Evolutionary conservation across 1,139 yeast genomes (phyloP).

Genomic region (Hansenula anomala): DNA sequence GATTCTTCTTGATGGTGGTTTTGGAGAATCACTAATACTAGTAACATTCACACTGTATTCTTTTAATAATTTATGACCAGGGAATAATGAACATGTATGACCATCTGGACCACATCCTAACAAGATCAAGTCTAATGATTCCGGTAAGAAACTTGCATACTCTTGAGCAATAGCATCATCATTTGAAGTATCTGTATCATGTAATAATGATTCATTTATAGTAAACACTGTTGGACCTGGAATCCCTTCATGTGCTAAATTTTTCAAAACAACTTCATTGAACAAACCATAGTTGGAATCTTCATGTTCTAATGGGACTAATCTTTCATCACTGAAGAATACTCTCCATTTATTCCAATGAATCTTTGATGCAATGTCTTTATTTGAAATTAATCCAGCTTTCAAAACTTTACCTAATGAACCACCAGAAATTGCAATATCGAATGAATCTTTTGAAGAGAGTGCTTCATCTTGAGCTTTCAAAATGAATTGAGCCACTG

Average conservation of each 20-base stretch:
- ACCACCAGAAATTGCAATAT: conserved; percentile 87
- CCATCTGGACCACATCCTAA: conserved; percentile 99
- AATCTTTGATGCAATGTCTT: conserved; percentile 41
- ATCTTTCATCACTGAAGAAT: conserved; percentile 93
- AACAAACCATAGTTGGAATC: conserved; percentile 93
- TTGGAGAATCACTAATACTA: conserved; percentile 90
- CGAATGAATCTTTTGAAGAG: conserved; percentile 38
- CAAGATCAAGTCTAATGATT: conserved; percentile 76
- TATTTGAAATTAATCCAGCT: conserved; percentile 60
- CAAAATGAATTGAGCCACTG: conserved; percentile 50
- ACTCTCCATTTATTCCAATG: conserved; percentile 93
- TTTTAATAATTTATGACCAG: conserved; percentile 67
- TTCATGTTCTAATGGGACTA: conserved; percentile 79
- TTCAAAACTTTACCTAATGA: conserved; percentile 76
- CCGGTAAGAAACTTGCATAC: conserved; percentile 76
- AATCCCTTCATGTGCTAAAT: conserved; percentile 25
- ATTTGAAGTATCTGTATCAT: conserved; percentile 47
- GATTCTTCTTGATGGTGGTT: conserved; percentile 86
- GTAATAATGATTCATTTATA: conserved; percentile 69
- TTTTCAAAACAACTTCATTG: conserved; percentile 71
- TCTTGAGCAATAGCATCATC: conserved; percentile 73
- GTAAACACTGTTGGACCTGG: conserved; percentile 70
- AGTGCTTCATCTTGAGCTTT: conserved; percentile 52
- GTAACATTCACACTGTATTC: conserved; percentile 86
- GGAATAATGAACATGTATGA: conserved; percentile 90